A percentile compares a stretch with the other conserved stretches of the same genome.
Conservation (phyloP, 306 rosid genomes). For the Prunus kanzakura region DNA sequence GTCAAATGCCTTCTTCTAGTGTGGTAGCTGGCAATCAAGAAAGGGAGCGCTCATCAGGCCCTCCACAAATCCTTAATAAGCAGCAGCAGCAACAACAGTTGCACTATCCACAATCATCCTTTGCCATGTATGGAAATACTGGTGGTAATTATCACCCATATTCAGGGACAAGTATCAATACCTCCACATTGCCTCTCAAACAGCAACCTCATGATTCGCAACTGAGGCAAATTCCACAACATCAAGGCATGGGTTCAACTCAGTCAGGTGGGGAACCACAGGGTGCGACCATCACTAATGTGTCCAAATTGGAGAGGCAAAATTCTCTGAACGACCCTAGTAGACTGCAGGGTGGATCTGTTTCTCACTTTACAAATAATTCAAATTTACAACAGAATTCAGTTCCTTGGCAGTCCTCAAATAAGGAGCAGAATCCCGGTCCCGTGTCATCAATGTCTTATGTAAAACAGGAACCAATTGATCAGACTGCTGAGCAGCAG, state of each 20-base stretch:
- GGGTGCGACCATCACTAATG: constrained; percentile 35
- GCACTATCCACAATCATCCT: constrained; percentile 53
- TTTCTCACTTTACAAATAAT: constrained; percentile 47
- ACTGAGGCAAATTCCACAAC: constrained; percentile 59
- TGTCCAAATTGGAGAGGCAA: constrained; percentile 57
- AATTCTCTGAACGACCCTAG: constrained; percentile 54
- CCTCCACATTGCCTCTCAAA: constrained; percentile 55
- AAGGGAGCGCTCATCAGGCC: constrained; percentile 52
- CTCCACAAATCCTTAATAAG: constrained; percentile 60
- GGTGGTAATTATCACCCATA: constrained; percentile 58
- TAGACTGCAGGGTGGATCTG: constrained; percentile 66
- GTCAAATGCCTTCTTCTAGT: constrained; percentile 53
- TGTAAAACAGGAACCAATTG: constrained; percentile 64
- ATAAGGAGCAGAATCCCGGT: constrained; percentile 57
- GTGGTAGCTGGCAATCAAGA: constrained; percentile 53
- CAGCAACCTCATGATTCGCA: constrained; percentile 66
- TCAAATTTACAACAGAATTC: constrained; percentile 51
- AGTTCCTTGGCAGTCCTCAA: constrained; percentile 63
- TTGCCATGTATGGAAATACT: constrained; percentile 53
- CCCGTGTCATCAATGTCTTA: constrained; percentile 44
- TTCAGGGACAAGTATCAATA: constrained; percentile 54
- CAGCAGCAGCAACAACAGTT: constrained; percentile 56
- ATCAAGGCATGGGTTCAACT: constrained; percentile 51
- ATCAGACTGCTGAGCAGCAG: constrained; percentile 67
- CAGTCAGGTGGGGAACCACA: constrained; percentile 59